Conservation (phyloP, 441 rosid genomes). For the Jatropha multifida region DNA sequence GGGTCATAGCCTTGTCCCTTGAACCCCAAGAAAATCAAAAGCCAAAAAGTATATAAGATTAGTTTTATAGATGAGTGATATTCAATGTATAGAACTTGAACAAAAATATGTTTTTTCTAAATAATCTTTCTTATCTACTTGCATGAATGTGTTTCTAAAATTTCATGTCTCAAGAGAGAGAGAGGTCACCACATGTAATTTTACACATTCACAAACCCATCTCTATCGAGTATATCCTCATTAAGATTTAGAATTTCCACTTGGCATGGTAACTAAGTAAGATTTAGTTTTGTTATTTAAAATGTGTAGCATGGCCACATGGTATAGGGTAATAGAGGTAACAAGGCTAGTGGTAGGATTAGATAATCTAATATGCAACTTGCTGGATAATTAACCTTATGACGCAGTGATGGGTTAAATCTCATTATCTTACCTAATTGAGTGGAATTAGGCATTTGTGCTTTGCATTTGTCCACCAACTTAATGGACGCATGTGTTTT, state of each 20-base stretch:
- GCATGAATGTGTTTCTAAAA: too few species aligned
- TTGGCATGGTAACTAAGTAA: too few species aligned
- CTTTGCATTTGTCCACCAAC: slow-evolving; percentile 14
- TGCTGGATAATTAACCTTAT: neutral
- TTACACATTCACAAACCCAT: neutral
- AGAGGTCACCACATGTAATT: neutral
- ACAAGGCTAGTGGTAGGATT: neutral
- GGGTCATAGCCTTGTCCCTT: slow-evolving; percentile 37
- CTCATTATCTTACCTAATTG: slow-evolving; percentile 8
- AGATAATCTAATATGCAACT: neutral
- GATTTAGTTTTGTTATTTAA: too few species aligned
- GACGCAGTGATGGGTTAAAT: neutral
- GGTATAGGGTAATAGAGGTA: too few species aligned
- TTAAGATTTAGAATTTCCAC: too few species aligned
- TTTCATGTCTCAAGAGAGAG: too few species aligned
- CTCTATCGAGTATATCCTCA: neutral
- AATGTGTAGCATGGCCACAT: too few species aligned
- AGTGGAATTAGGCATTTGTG: slow-evolving; percentile 4
- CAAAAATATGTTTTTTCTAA: neutral
- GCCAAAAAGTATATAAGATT: neutral
- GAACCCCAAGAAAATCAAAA: slow-evolving; percentile 27
- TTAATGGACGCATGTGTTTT: slow-evolving; percentile 1
- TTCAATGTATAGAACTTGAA: neutral
- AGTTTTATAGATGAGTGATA: neutral
- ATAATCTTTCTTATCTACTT: neutral